Percentiles rank a stretch among this genome's conserved stretches.
phyloP scores from a whole-genome alignment of 495 filamentous ascomycete species.

The Xanthoparmelia taractica region DNA sequence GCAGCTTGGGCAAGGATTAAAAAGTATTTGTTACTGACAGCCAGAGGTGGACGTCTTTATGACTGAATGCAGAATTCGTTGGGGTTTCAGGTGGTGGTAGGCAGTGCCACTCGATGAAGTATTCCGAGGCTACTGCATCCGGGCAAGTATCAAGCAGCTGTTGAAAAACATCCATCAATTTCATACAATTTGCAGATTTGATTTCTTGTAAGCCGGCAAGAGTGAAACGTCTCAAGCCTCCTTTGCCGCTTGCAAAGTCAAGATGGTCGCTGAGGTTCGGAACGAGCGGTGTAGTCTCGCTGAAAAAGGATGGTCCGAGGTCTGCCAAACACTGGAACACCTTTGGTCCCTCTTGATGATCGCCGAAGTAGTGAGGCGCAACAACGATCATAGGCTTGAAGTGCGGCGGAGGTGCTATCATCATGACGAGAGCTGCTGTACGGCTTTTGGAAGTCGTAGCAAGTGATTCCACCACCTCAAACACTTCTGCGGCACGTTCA shows the following conservation, averaged over 20 bases:
- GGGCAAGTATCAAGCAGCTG: slow-evolving; percentile 21
- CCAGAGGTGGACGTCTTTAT: slow-evolving; percentile 13
- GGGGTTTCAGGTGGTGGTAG: not conserved
- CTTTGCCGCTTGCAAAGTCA: slow-evolving; percentile 20
- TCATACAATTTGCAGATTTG: slow-evolving; percentile 18
- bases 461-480: slow-evolving; percentile 18
- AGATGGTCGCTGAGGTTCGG: slow-evolving; percentile 23
- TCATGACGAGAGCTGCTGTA: slow-evolving; percentile 29
- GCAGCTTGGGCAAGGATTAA: not conserved
- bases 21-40: slow-evolving; percentile 12
- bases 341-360: slow-evolving; percentile 18
- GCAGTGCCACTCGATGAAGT: slow-evolving; percentile 25
- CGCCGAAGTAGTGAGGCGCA: slow-evolving; percentile 19
- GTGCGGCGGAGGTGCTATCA: slow-evolving; percentile 22
- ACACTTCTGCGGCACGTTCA: slow-evolving; percentile 24
- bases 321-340: slow-evolving; percentile 19
- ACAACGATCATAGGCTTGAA: slow-evolving; percentile 19
- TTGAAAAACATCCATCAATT: slow-evolving; percentile 19
- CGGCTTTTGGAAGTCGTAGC: slow-evolving; percentile 16
- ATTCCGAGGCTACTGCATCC: slow-evolving; percentile 16
- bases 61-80: slow-evolving; percentile 13
- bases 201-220: slow-evolving; percentile 19
- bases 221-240: slow-evolving; percentile 25
- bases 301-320: slow-evolving; percentile 17
- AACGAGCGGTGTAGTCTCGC: slow-evolving; percentile 10